Evolutionary conservation across 1,284 basidiomycete genomes (phyloP).

Genomic region (Ganoderma boninense): DNA sequence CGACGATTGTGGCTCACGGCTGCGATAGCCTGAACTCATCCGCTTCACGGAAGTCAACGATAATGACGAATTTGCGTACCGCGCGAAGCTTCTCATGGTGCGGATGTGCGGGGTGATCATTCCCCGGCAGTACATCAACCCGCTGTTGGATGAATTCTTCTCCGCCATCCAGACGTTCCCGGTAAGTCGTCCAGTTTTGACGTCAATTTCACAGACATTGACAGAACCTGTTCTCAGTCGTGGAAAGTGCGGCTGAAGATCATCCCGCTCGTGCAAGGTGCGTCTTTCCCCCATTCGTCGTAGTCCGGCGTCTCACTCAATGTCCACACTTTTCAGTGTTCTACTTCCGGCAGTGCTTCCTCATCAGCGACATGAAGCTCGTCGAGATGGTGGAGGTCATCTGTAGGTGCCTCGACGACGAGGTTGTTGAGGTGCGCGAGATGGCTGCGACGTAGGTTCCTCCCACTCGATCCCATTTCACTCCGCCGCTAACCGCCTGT

Average conservation of each 20-base stretch:
- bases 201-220: not conserved
- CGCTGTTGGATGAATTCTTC: slow-evolving; percentile 71
- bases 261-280: slow-evolving; percentile 80
- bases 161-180: slow-evolving; percentile 71
- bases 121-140: slow-evolving; percentile 63
- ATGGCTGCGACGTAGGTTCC: slow-evolving; percentile 75
- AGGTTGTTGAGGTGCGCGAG: slow-evolving; percentile 78
- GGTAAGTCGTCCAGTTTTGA: slow-evolving; percentile 47
- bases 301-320: not conserved
- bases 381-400: slow-evolving; percentile 76
- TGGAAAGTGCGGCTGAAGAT: slow-evolving; percentile 79
- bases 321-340: slow-evolving; percentile 55
- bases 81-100: slow-evolving; percentile 67
- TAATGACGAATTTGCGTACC: slow-evolving; percentile 70
- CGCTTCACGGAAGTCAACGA: slow-evolving; percentile 82
- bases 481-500: slow-evolving; percentile 5
- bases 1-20: not conserved
- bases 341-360: slow-evolving; percentile 76
- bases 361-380: slow-evolving; percentile 69
- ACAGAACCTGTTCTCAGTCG: slow-evolving; percentile 51
- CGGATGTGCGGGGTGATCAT: slow-evolving; percentile 80
- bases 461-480: not conserved
- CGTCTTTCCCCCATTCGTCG: not conserved
- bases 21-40: slow-evolving; percentile 69
- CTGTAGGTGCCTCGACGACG: slow-evolving; percentile 76